Conservation (phyloP, 345 rosid genomes). For the Heritiera littoralis region DNA sequence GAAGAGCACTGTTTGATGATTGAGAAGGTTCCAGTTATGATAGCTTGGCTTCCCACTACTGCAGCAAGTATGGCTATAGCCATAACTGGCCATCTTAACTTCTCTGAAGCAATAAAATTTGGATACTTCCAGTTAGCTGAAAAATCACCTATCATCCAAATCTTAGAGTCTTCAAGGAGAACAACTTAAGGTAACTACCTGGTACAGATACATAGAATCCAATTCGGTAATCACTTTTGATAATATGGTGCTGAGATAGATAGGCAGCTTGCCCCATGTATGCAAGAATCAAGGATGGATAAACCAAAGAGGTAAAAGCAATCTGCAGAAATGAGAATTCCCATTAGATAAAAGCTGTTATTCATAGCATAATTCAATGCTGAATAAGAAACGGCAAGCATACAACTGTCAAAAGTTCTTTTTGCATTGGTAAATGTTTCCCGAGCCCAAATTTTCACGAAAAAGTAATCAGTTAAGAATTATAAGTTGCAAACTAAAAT, state of each 20-base stretch:
- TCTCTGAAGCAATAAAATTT: conserved; percentile 47
- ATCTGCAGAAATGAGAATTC: conserved; percentile 50
- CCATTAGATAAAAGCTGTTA: not conserved
- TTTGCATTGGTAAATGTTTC: not conserved
- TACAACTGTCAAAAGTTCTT: not conserved
- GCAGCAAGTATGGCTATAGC: conserved; percentile 90
- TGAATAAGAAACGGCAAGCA: not conserved
- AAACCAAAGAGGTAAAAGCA: conserved; percentile 84
- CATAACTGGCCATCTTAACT: conserved; percentile 89
- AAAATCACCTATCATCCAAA: not conserved
- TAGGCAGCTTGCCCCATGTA: conserved; percentile 99
- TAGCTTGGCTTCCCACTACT: conserved; percentile 96
- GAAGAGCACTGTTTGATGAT: conserved; percentile 93
- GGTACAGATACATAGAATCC: conserved; percentile 97
- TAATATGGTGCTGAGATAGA: conserved; percentile 75
- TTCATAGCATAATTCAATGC: not conserved
- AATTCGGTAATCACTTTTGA: conserved; percentile 57
- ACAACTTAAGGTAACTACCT: conserved; percentile 40
- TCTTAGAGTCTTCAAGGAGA: conserved; percentile 8
- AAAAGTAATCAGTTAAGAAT: not conserved
- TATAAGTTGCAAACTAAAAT: not conserved
- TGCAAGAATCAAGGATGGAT: conserved; percentile 89
- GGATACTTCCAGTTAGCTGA: not conserved
- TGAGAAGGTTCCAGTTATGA: conserved; percentile 94
- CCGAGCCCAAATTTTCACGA: not conserved